phyloP scores from a whole-genome alignment of 1,284 basidiomycete species.

The Boletus hoseneyae region DNA sequence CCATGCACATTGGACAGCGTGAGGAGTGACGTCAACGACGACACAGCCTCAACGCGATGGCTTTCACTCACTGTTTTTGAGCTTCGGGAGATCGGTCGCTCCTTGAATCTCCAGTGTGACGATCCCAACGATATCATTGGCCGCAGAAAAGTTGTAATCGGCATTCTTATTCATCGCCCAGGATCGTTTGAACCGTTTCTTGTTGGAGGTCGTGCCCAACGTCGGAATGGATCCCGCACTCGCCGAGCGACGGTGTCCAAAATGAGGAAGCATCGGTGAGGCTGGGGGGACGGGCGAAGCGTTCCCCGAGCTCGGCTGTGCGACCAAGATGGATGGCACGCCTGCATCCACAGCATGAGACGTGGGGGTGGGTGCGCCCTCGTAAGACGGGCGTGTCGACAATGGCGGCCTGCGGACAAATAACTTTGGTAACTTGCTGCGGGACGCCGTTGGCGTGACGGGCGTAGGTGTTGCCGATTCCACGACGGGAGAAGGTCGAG shows the following conservation, averaged over 20 bases:
- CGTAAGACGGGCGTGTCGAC: constrained; percentile 33
- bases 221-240: constrained; percentile 32
- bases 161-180: constrained; percentile 34
- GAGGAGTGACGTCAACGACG: constrained; percentile 6
- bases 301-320: constrained; percentile 9
- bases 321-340: constrained; percentile 14
- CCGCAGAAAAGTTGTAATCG: constrained; percentile 66
- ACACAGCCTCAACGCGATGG: neutral
- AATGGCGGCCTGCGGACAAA: constrained; percentile 36
- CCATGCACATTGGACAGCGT: neutral
- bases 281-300: constrained; percentile 11
- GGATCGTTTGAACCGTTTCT: constrained; percentile 29
- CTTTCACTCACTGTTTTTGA: constrained; percentile 75
- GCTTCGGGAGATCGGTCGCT: constrained; percentile 80
- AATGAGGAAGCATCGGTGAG: constrained; percentile 19
- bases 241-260: constrained; percentile 31
- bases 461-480: constrained; percentile 13
- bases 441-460: constrained; percentile 20
- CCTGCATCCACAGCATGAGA: constrained; percentile 1
- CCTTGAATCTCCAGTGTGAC: constrained; percentile 77
- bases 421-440: constrained; percentile 36
- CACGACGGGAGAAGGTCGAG: constrained; percentile 23
- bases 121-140: constrained; percentile 85
- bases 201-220: constrained; percentile 23
- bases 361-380: constrained; percentile 16